Percentiles rank a stretch among this genome's conserved stretches.
phyloP scores from a whole-genome alignment of 2,329 filamentous ascomycete genomes.

The Zalaria obscura region DNA sequence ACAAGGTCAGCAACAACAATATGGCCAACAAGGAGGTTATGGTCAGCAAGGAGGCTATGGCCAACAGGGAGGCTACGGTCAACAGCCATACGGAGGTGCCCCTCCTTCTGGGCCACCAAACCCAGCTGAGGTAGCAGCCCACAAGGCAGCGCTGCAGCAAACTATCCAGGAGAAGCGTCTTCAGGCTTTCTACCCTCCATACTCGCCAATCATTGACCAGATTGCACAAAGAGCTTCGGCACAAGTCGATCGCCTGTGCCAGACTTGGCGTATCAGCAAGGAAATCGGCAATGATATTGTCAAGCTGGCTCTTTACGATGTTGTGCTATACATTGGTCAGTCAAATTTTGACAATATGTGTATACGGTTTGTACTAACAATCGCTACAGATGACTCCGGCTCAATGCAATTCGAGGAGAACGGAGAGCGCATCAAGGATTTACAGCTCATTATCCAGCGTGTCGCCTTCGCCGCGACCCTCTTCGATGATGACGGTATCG shows the following conservation, averaged over 20 bases:
- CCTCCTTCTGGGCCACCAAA: constrained; percentile 25
- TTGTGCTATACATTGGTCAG: constrained; percentile 43
- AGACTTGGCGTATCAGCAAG: constrained; percentile 41
- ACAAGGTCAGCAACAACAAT: constrained; percentile 12
- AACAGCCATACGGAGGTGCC: constrained; percentile 12
- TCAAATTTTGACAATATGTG: not conserved
- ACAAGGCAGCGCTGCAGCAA: constrained; percentile 40
- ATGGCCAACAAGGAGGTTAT: constrained; percentile 10
- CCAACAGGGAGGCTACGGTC: constrained; percentile 11
- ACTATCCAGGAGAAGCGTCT: constrained; percentile 47
- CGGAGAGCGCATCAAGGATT: constrained; percentile 51
- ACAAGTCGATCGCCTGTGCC: constrained; percentile 41
- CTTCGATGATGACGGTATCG: constrained; percentile 57
- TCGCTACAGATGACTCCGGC: constrained; percentile 45
- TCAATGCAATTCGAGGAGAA: constrained; percentile 57
- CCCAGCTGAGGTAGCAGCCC: constrained; percentile 37
- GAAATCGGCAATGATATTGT: constrained; percentile 51
- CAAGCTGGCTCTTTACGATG: constrained; percentile 47
- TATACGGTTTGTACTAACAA: constrained; percentile 6
- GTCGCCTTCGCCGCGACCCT: constrained; percentile 51
- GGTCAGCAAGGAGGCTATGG: constrained; percentile 6
- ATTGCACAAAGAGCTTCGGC: constrained; percentile 34
- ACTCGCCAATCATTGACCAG: constrained; percentile 34
- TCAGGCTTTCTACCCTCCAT: constrained; percentile 44
- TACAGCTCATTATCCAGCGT: constrained; percentile 48